Conservation (phyloP, 2,329 filamentous ascomycete genomes). For the Geoglossum cookeanum region DNA sequence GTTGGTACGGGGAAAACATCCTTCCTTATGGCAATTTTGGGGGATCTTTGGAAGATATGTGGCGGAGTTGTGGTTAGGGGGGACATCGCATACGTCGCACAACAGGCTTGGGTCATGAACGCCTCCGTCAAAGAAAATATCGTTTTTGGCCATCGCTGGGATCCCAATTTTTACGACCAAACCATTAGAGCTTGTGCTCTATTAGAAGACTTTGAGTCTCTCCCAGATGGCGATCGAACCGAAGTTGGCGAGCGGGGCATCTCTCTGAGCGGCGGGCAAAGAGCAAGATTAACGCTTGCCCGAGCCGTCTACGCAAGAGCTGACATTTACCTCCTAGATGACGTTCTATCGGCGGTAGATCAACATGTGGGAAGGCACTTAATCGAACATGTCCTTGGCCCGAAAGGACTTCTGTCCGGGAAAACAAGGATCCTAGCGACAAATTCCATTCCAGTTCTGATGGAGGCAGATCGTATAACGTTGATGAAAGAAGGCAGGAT, state of each 20-base stretch:
- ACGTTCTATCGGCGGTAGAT: constrained; percentile 92
- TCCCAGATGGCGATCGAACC: constrained; percentile 91
- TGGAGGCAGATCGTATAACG: constrained; percentile 75
- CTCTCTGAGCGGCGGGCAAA: constrained; percentile 87
- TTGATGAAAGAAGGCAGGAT: constrained; percentile 69
- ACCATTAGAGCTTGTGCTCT: constrained; percentile 85
- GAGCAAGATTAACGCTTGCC: constrained; percentile 78
- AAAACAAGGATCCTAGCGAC: constrained; percentile 91
- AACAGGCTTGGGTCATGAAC: constrained; percentile 94
- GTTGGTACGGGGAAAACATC: constrained; percentile 96
- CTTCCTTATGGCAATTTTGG: constrained; percentile 69
- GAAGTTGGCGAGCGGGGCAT: constrained; percentile 95
- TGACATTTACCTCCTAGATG: constrained; percentile 90
- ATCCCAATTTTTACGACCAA: constrained; percentile 83
- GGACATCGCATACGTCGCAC: constrained; percentile 74
- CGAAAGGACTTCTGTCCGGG: constrained; percentile 57
- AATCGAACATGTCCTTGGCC: constrained; percentile 81
- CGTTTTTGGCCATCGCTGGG: constrained; percentile 84
- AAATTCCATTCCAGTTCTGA: constrained; percentile 80
- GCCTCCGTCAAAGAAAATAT: constrained; percentile 95
- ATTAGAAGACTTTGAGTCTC: constrained; percentile 70
- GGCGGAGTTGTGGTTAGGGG: constrained; percentile 72
- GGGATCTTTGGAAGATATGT: constrained; percentile 77
- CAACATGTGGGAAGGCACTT: constrained; percentile 91
- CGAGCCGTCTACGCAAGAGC: constrained; percentile 89